Base-by-base conservation (phyloP, 495 filamentous ascomycete species). In the Daldinia bambusicola region DNA sequence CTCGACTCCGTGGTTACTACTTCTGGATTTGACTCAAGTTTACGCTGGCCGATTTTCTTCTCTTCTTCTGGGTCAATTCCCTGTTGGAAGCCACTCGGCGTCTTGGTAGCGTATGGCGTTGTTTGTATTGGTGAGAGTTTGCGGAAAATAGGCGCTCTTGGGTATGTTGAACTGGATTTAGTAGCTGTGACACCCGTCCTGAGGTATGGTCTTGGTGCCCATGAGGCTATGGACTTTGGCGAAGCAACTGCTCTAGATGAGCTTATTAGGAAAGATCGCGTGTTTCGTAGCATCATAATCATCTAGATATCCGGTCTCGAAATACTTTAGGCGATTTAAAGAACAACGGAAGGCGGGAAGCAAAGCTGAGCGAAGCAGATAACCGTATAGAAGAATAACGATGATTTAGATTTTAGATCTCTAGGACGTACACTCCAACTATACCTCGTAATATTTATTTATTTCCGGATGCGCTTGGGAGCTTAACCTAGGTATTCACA, bases 1-100 rank as follows among this genome's bases (percentile, higher is more conserved):
- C 77, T 84, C 0, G 90, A 92, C 3, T 74, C 80, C n/a, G 76
- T 77, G 1, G 87, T 83, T 9, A 93, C 89, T 6, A 81, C 75
- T 18, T 88, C 85, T 1, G 91, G 90, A 55, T 86, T 73, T 3
- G 83, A 61, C 61, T 86, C 73, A 4, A 93, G 69, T 61, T 86
- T 87, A 65, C 85, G 64, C 26, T 86, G 67, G 20, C 77, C 79
- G 6, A 85, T 34, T 69, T 82, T 77, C 55, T 84, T 78, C 68
- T 92, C 90, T 40, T 72, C 74, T 63, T 88, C 80, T 43, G 66
- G 79, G 74, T 92, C 84, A 57, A 83, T 83, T 45, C 68, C 74
- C 76, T 76, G 63, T 82, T 83, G 66, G 61, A 79, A 48, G 40
- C 77, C 63, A 55, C 74, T 69, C 6, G 59, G 52, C 26, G 69